Conservation (phyloP, 768 basidiomycete genomes). For the Paxillus involutus region DNA sequence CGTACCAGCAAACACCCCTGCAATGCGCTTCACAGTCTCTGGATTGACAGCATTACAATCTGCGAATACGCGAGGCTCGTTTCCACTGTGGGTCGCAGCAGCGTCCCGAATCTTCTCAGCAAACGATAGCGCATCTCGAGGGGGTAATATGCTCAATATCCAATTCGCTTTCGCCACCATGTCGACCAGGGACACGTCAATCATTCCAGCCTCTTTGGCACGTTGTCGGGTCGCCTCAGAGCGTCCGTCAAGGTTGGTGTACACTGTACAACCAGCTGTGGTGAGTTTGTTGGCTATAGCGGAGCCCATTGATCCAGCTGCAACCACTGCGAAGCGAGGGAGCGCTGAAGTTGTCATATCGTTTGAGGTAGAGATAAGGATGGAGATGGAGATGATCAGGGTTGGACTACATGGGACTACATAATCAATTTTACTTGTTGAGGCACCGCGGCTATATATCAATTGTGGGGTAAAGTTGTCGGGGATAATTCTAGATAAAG, state of each 20-base stretch:
- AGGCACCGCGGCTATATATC: too few relatives aligned
- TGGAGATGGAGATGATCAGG: neutral
- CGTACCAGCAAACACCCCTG: slow-evolving; percentile 40
- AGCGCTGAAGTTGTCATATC: slow-evolving; percentile 9
- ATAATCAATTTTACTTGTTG: too few relatives aligned
- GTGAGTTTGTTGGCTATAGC: slow-evolving; percentile 51
- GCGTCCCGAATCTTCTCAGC: slow-evolving; percentile 32
- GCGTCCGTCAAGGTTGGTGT: slow-evolving; percentile 55
- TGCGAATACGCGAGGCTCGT: slow-evolving; percentile 37
- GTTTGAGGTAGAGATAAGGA: neutral
- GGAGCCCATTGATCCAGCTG: slow-evolving; percentile 61
- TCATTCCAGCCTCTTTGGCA: slow-evolving; percentile 52
- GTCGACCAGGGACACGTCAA: slow-evolving; percentile 37
- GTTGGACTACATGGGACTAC: too few relatives aligned
- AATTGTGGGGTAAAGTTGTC: too few relatives aligned
- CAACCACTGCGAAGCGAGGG: slow-evolving; percentile 46
- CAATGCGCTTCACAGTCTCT: slow-evolving; percentile 47
- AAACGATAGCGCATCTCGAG: slow-evolving; percentile 48
- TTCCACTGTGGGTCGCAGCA: neutral
- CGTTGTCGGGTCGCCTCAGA: slow-evolving; percentile 50
- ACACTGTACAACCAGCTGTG: slow-evolving; percentile 48
- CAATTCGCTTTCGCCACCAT: slow-evolving; percentile 39
- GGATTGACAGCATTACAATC: slow-evolving; percentile 64
- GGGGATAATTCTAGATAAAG: too few relatives aligned
- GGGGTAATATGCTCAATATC: slow-evolving; percentile 60